phyloP scores from a whole-genome alignment of 2,329 filamentous ascomycete genomes.

The Calonectria leucothoes region DNA sequence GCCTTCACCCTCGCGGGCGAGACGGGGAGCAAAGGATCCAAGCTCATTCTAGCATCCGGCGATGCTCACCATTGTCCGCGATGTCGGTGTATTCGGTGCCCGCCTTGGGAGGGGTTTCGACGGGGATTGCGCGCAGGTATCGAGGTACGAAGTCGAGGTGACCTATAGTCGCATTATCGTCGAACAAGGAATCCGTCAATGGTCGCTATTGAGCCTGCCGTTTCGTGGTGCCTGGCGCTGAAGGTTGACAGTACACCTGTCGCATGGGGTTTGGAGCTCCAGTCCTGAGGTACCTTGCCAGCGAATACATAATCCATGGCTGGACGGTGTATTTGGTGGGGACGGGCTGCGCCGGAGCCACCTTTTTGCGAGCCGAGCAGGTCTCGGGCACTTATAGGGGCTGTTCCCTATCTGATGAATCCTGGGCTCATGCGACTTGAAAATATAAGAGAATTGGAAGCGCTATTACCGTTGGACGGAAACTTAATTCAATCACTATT shows the following conservation, averaged over 20 bases:
- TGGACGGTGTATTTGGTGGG: slow-evolving; percentile 32
- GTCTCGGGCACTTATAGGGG: slow-evolving; percentile 12
- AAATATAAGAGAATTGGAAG: background rate
- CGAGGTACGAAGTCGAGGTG: background rate
- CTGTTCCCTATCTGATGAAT: background rate
- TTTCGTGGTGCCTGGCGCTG: slow-evolving; percentile 20
- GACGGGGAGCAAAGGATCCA: slow-evolving; percentile 90
- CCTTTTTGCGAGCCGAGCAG: slow-evolving; percentile 44
- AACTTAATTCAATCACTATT: background rate
- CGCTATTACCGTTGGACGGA: background rate
- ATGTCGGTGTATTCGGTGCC: slow-evolving; percentile 31
- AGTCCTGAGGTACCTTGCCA: slow-evolving; percentile 31
- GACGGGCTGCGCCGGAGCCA: slow-evolving; percentile 35
- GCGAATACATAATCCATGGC: slow-evolving; percentile 22
- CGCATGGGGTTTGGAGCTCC: slow-evolving; percentile 43
- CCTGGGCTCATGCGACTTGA: slow-evolving; percentile 2
- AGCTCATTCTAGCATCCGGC: slow-evolving; percentile 76
- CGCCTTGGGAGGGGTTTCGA: slow-evolving; percentile 28
- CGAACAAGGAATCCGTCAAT: slow-evolving; percentile 10
- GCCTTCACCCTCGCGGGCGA: slow-evolving; percentile 92
- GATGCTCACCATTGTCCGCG: slow-evolving; percentile 47
- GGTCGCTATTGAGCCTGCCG: slow-evolving; percentile 14
- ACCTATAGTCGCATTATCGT: slow-evolving; percentile 32
- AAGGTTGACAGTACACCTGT: slow-evolving; percentile 43
- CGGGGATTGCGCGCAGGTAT: slow-evolving; percentile 23